Base-by-base conservation (phyloP, 306 rosid species). In the Sindora glabra region DNA sequence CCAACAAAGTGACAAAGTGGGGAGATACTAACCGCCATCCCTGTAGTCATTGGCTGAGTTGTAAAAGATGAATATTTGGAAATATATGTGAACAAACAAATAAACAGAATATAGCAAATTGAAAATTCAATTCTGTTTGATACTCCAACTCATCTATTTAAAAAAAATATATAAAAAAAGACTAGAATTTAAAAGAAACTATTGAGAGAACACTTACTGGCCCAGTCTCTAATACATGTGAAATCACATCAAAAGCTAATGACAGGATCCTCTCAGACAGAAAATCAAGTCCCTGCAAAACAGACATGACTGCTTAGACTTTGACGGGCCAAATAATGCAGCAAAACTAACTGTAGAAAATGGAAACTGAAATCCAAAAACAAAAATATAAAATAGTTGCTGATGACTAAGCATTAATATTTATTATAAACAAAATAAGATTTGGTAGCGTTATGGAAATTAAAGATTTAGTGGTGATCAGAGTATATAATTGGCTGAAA, bases 1-100 rank as follows among this genome's bases (percentile, higher is more conserved):
- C 86, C 80, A 89, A 69, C 45, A 89, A 56, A 67, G 59, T 68
- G 40, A 81, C 77, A 76, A 89, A 89, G 74, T 89, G 92, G 7
- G 92, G 95, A 60, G 97, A 86, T 67, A 89, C 87, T 70, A 86
- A 62, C 44, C 95, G 85, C 97, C 97, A 89, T 51, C 97, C 97
- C 97, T 89, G 81, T 51, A 61, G 45, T 58, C 50, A 67, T 56
- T 53, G 49, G 67, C 19, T 37, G 42, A 71, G 66, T 19, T 19
- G 46, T 55, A 46, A 56, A 64, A 32, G 29, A 59, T 33, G 29
- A 62, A 56, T 10, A 59, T 15, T 54, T 27, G 29, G 32, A 37
- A 61, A 64, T 57, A 47, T 26, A 42, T 49, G 37, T 38, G 17
- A 41, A 48, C 13, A 9, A 32, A 34, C 57, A 21, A 59, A 27